Conservation (phyloP, 2,329 filamentous ascomycete species). For the Xylariaceae sp. region DNA sequence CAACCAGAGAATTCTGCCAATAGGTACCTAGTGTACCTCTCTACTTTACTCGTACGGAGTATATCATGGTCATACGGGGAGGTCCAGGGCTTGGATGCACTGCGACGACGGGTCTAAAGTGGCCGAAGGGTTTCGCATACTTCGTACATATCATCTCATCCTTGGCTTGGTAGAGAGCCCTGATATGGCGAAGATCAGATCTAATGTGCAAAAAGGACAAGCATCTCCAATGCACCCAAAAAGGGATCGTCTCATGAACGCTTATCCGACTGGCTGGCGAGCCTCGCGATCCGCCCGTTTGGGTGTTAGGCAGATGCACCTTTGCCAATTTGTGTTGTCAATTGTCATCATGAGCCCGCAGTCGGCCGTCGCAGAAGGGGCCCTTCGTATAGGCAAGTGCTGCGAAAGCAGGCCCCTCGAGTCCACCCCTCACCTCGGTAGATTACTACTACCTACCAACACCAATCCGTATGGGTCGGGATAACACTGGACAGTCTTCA, state of each 20-base stretch:
- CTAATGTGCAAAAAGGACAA: background rate
- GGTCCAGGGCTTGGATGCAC: conserved; percentile 5
- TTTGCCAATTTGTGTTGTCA: conserved; percentile 1
- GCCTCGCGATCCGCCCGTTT: conserved; percentile 28
- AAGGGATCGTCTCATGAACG: conserved; percentile 10
- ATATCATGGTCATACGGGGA: conserved; percentile 1
- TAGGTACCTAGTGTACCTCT: background rate
- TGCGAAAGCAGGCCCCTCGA: background rate
- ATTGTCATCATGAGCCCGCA: background rate
- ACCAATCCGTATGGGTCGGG: too few species aligned
- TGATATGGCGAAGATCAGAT: background rate
- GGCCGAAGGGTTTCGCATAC: background rate
- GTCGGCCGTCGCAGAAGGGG: background rate
- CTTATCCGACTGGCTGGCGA: conserved; percentile 26
- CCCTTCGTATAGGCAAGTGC: conserved; percentile 1
- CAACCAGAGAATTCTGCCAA: conserved; percentile 5
- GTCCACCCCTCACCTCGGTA: background rate
- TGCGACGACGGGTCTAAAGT: conserved; percentile 4
- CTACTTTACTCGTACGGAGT: background rate
- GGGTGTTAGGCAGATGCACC: conserved; percentile 15
- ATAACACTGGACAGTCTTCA: too few species aligned
- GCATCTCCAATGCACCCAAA: background rate
- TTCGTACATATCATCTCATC: background rate
- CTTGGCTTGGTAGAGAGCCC: background rate
- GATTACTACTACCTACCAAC: too few species aligned